Evolutionary conservation across 2,329 filamentous ascomycete genomes (phyloP).

Genomic region (Talaromyces sp.): DNA sequence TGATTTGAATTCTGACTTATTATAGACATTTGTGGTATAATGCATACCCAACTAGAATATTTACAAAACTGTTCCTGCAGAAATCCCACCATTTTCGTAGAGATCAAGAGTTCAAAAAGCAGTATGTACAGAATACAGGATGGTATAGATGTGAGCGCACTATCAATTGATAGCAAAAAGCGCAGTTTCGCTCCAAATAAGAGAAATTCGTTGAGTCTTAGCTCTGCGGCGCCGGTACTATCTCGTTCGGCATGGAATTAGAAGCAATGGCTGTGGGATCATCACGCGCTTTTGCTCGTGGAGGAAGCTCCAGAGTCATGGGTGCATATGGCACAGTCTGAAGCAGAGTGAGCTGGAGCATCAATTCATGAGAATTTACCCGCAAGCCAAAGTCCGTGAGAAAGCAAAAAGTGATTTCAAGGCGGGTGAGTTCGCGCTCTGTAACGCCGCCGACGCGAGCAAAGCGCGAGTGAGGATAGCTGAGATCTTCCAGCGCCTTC

Average conservation of each 20-base stretch:
- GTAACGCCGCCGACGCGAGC: conserved; percentile 84
- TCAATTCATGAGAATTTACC: conserved; percentile 53
- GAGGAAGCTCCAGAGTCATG: neutral
- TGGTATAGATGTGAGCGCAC: neutral
- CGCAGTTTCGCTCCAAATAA: neutral
- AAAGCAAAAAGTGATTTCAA: conserved; percentile 88
- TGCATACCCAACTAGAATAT: neutral
- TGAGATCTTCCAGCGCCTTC: conserved; percentile 91
- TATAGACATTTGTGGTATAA: neutral
- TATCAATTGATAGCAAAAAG: neutral
- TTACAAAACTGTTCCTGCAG: neutral
- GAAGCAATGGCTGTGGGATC: conserved; percentile 2
- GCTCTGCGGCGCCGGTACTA: neutral
- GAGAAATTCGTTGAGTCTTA: neutral
- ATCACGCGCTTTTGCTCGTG: neutral
- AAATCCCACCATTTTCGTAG: neutral
- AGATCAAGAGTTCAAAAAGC: neutral
- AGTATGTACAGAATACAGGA: neutral
- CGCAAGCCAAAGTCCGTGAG: conserved; percentile 76
- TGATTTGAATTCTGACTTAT: neutral
- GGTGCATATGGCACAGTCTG: conserved; percentile 2
- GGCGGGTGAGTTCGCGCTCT: conserved; percentile 68
- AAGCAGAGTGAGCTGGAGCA: conserved; percentile 43
- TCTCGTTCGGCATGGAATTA: neutral
- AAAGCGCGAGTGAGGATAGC: conserved; percentile 77